Conservation (phyloP, 345 rosid genomes). For the Nephelium lappaceum region DNA sequence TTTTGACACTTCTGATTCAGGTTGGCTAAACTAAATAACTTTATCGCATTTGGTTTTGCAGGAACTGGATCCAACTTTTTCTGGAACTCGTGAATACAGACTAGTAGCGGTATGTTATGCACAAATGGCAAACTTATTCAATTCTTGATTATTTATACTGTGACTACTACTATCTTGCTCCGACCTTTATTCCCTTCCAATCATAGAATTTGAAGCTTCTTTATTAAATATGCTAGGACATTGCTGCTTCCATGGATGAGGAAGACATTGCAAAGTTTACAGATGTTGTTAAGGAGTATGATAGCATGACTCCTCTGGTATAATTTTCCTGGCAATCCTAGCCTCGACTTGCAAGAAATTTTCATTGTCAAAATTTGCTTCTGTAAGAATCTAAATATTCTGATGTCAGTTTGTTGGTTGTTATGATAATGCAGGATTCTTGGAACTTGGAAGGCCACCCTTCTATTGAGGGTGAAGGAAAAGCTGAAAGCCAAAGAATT, state of each 20-base stretch:
- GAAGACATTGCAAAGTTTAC: slow-evolving; percentile 91
- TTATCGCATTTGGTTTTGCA: slow-evolving; percentile 38
- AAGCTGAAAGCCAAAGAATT: slow-evolving; percentile 93
- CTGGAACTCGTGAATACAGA: slow-evolving; percentile 89
- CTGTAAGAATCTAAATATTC: background rate
- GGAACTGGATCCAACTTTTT: slow-evolving; percentile 96
- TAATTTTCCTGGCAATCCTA: background rate
- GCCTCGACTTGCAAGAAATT: background rate
- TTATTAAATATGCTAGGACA: slow-evolving; percentile 52
- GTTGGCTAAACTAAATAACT: slow-evolving; percentile 16
- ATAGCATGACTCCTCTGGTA: slow-evolving; percentile 99
- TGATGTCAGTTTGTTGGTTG: background rate
- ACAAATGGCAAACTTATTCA: background rate
- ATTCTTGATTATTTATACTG: background rate
- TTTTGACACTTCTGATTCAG: too few relatives aligned
- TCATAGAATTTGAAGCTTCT: slow-evolving; percentile 4
- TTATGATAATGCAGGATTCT: slow-evolving; percentile 49
- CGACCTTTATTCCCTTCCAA: background rate
- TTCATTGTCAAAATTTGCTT: background rate
- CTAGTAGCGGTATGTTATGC: slow-evolving; percentile 55
- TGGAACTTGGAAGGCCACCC: slow-evolving; percentile 98
- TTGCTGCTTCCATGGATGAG: slow-evolving; percentile 87
- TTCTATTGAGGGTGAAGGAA: slow-evolving; percentile 93
- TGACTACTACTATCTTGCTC: background rate
- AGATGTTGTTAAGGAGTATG: slow-evolving; percentile 89